Evolutionary conservation across 371 early-diverging fungal species (phyloP).

Genomic region (Apophysomyces elegans): DNA sequence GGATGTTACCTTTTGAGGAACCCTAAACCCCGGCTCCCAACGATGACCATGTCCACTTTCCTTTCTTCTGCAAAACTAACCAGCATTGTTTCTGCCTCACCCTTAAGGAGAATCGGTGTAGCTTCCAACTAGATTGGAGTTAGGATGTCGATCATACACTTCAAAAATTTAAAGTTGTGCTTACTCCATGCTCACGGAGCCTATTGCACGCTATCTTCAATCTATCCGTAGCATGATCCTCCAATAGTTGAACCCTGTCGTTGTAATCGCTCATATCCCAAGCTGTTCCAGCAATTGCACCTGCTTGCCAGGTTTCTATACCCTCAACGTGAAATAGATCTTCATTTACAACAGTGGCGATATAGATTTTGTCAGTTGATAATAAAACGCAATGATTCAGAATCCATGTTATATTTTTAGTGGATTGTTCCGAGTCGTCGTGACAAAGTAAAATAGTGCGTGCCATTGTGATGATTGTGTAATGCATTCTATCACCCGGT

Average conservation of each 20-base stretch:
- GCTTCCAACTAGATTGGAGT: constrained; percentile 23
- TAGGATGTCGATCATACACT: neutral
- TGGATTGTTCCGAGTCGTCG: constrained; percentile 31
- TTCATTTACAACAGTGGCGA: constrained; percentile 35
- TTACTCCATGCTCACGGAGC: constrained; percentile 34
- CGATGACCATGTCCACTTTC: constrained; percentile 32
- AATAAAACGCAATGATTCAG: constrained; percentile 23
- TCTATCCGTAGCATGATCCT: constrained; percentile 22
- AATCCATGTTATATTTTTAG: constrained; percentile 32
- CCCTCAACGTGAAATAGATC: constrained; percentile 37
- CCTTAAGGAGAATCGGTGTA: constrained; percentile 24
- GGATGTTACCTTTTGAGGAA: constrained; percentile 33
- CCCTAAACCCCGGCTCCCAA: constrained; percentile 32
- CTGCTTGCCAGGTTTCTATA: constrained; percentile 31
- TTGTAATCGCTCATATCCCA: constrained; percentile 29
- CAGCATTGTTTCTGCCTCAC: constrained; percentile 33
- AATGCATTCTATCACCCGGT: neutral
- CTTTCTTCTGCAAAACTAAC: constrained; percentile 27
- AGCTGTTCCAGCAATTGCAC: constrained; percentile 23
- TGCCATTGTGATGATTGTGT: constrained; percentile 16
- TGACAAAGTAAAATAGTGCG: constrained; percentile 34
- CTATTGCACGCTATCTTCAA: constrained; percentile 23
- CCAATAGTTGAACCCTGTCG: constrained; percentile 28
- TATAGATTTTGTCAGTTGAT: constrained; percentile 25
- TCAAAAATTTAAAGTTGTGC: constrained; percentile 4